Conservation (phyloP, 2,329 filamentous ascomycete genomes). For the Sarocladium brachiariae region DNA sequence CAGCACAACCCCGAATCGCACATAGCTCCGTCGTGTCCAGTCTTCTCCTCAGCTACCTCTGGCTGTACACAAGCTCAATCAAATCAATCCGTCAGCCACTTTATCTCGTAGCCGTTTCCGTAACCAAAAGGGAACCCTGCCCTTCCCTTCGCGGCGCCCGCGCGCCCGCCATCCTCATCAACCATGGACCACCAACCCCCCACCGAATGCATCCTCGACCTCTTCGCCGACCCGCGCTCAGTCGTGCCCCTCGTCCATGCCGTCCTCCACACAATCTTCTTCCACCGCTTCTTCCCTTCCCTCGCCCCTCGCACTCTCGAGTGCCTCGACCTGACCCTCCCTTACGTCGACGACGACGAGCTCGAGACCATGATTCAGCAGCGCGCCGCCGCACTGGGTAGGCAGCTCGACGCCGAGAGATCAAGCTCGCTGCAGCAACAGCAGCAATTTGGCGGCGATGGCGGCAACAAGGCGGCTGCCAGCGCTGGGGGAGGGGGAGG, state of each 20-base stretch:
- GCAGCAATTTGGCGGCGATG: constrained; percentile 1
- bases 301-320: constrained; percentile 78
- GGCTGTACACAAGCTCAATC: too few species aligned
- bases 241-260: constrained; percentile 92
- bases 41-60: background rate
- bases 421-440: constrained; percentile 20
- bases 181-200: constrained; percentile 48
- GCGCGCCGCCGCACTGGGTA: constrained; percentile 70
- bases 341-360: constrained; percentile 82
- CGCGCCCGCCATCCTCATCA: background rate
- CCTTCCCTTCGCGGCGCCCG: background rate
- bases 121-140: too few species aligned
- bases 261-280: constrained; percentile 95
- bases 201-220: constrained; percentile 87
- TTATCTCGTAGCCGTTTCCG: too few species aligned
- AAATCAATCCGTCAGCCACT: too few species aligned
- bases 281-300: constrained; percentile 93
- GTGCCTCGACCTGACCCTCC: constrained; percentile 82
- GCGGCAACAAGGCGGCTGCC: constrained; percentile 1
- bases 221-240: constrained; percentile 83
- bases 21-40: background rate
- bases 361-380: constrained; percentile 92
- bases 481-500: constrained; percentile 23
- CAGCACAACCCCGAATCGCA: background rate
- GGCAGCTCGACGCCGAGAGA: constrained; percentile 62